Base-by-base conservation (phyloP, 2,329 filamentous ascomycete genomes). In the Talaromyces sp. region DNA sequence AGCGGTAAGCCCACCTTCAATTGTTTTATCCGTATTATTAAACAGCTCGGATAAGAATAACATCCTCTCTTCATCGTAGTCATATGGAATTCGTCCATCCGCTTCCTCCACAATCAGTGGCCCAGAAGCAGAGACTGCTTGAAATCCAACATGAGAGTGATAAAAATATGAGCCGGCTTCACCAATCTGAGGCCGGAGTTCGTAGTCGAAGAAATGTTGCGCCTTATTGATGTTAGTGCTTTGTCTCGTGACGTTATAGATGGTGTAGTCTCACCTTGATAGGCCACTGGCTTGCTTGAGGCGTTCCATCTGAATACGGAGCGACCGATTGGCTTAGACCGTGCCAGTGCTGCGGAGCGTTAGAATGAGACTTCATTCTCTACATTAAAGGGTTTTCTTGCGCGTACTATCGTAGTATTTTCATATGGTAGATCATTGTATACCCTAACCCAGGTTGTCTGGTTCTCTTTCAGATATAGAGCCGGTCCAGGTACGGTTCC, bases 141-240 rank as follows among this genome's bases (percentile, higher is more conserved):
- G 84, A 59, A 87, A 82, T 0, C 79, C 84, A 15, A 88, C 77
- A 61, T 88, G 86, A 0, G 84, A 87, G 65, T 88, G 85, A 64
- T 88, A 88, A 66, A 85, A 87, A 65, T 87, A 88, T 0, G 84
- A 84, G 4, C 85, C 86, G 0, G 82, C 80, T 56, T 83, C 79
- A 5, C 78, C 80, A 1, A 67, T 43, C 3, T 80, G 69, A 0
- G 83, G 79, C 15, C 77, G 76, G 3, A 88, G 71, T 64, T 88
- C 84, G 65, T 88, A 88, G 71, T 88, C 86, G 68, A 88, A 88
- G 70, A 82, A 88, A 59, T 82, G 77, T 0, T 53, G 33, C 3
- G 56, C 56, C 56, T 58, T 11, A 5, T 15, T 7, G 13, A 10
- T 19, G 21, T 53, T 13, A 41, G 36, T 39, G 17, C 22, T 6